Base-by-base conservation (phyloP, 306 rosid genomes). In the Trifolium pratense region DNA sequence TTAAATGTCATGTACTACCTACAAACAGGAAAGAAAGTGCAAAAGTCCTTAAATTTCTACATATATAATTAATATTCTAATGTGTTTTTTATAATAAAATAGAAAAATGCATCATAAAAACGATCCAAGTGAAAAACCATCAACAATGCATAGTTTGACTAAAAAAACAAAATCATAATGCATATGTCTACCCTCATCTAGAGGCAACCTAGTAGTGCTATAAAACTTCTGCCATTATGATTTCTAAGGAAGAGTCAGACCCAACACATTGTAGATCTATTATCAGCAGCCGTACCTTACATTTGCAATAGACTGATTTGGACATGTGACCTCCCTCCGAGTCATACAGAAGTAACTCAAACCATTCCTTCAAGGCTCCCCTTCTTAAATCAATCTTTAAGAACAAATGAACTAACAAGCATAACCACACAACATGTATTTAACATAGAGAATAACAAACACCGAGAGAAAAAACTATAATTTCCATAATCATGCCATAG, bases 371-470 rank as follows among this genome's bases (percentile, higher is more conserved):
- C 67, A 16, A 61, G 45, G 6, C 16, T 57, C 10, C 0, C 16
- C 16, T 56, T 56, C 62, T 25, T 13, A 57, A 25, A 57, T 26
- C 68, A 63, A 63, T 62, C 70, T 39, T 37, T 10, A 5, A 37
- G 9, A 29, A 13, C n/a, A 31, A 74, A 32, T 20, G 57, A 68
- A 73, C 31, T 11, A 25, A 26, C 9, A 48, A 51, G 42, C 42
- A 56, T 56, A 7, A 56, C 37, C 68, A 57, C 48, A 76, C n/a
- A 53, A 42, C 37, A 29, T 29, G 68, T 42, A 17, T 52, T 66
- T 29, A 55, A 55, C 43, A 16, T 25, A 39, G 23, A 15, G 23
- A 8, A 26, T 42, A 12, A 20, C 3, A 34, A 34, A 45, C 46
- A 14, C 15, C 7, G 9, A 14, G 2, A 2, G 5, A 9, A 20